Percentiles rank a stretch among this genome's conserved stretches.
These are phyloP conservation scores for Pluteus cervinus DNA, from an alignment of 768 basidiomycete genomes.

Conservation along the genomic window DNA sequence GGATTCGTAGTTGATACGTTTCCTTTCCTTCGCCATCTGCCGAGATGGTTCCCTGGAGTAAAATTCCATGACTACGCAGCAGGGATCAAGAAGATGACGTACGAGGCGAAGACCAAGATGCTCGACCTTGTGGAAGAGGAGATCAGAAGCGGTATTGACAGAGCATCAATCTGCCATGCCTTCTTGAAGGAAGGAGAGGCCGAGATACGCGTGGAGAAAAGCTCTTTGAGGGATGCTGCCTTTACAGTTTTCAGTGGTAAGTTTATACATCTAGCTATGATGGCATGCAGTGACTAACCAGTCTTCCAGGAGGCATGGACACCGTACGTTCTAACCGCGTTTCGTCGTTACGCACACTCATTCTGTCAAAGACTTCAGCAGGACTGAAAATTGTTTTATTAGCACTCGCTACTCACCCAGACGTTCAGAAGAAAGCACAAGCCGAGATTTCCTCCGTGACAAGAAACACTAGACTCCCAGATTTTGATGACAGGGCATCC, in stretches of 20 bases:
- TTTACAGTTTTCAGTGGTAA: constrained; percentile 23
- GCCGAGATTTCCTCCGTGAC: constrained; percentile 26
- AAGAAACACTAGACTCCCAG: constrained; percentile 23
- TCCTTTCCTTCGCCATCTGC: constrained; percentile 33
- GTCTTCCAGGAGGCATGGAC: constrained; percentile 40
- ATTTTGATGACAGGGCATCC: constrained; percentile 18
- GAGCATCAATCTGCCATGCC: too few species aligned
- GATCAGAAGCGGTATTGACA: too few species aligned
- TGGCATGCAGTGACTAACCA: too few species aligned
- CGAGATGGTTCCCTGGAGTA: constrained; percentile 38
- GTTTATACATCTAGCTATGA: too few species aligned
- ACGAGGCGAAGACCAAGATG: constrained; percentile 5
- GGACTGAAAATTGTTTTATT: too few species aligned
- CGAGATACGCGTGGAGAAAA: too few species aligned
- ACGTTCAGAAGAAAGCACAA: constrained; percentile 25
- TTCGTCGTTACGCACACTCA: too few species aligned
- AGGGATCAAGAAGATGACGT: constrained; percentile 35
- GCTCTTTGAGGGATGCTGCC: constrained; percentile 30
- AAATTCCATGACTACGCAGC: constrained; percentile 22
- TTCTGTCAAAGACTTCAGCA: too few species aligned
- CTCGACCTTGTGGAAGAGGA: constrained; percentile 3
- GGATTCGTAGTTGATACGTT: constrained; percentile 14
- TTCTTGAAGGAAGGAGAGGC: too few species aligned
- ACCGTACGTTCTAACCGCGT: too few species aligned
- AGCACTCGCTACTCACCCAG: constrained; percentile 22